Base-by-base conservation (phyloP, 208 protist genomes). In the Leishmania major region DNA sequence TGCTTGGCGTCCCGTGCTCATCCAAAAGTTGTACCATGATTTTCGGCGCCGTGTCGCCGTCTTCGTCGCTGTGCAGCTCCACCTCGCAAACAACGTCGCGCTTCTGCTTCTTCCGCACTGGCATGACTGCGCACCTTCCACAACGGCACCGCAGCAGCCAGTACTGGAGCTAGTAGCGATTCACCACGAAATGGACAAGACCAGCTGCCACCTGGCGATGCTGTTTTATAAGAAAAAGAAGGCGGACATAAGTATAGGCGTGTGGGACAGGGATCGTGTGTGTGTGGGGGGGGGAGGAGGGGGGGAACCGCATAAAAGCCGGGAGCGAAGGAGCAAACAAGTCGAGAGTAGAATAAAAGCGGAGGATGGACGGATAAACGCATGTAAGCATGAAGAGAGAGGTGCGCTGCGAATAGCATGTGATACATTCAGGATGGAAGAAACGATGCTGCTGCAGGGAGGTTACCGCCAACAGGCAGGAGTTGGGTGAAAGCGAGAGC, bases 11-110 rank as follows among this genome's bases (percentile, higher is more conserved):
- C 17, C 95, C 96, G 62, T 97, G 86, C 84, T 98, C 96, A 75
- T 94, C 91, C 55, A 97, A 78, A 77, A 99, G 94, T 6, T 94
- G 93, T 35, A 96, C 85, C 91, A 98, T 96, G n/a, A 98, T 86
- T 75, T 91, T 93, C 51, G 84, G 80, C 2, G 84, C 84, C 7
- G 82, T 75, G 59, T 85, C 85, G 47, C 84, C 84, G 22, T 77
- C 78, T 25, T 91, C 90, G 15, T 87, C 74, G 60, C 81, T 80
- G 19, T 85, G 59, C 40, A 86, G 73, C 25, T 94, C 86, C 47
- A 87, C 86, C 64, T 85, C 87, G 28, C 82, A 77, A 43, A 97
- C 86, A 3, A 91, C 80, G n/a, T 95, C 92, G 19, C 93, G 88
- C 60, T 86, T 89, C 84, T 97, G 95, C 55, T 89, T 92, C 78